These are phyloP conservation scores for Corrigiola litoralis DNA, from an alignment of 179 eudicot species.

Conservation along the genomic window DNA sequence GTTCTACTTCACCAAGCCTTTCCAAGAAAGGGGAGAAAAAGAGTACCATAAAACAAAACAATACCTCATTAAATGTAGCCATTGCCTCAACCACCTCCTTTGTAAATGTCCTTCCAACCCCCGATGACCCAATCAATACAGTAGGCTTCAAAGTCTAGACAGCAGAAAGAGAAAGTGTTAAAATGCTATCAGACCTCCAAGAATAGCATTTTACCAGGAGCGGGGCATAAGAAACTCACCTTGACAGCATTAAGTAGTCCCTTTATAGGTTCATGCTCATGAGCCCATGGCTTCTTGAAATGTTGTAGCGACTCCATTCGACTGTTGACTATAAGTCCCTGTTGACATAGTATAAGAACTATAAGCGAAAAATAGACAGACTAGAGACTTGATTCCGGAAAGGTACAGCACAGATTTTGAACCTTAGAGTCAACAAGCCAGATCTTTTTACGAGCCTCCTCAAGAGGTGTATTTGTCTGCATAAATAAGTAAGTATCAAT, in stretches of 20 bases:
- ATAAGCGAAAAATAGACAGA: not conserved
- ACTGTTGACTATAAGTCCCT: constrained; percentile 79
- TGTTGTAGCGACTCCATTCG: constrained; percentile 81
- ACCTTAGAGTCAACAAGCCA: constrained; percentile 96
- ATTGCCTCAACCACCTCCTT: constrained; percentile 80
- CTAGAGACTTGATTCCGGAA: not conserved
- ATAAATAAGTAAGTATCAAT: constrained; percentile 11
- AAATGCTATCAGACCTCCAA: not conserved
- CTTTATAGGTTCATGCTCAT: constrained; percentile 59
- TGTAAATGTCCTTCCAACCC: constrained; percentile 70
- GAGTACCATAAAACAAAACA: not conserved
- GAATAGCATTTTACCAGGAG: not conserved
- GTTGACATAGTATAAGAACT: constrained; percentile 11
- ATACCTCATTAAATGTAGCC: constrained; percentile 70
- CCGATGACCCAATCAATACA: constrained; percentile 77
- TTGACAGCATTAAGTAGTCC: constrained; percentile 76
- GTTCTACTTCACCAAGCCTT: not conserved
- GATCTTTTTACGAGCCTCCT: constrained; percentile 77
- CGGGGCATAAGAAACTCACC: constrained; percentile 31
- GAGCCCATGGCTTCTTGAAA: constrained; percentile 96
- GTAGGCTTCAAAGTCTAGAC: constrained; percentile 75
- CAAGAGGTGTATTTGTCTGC: constrained; percentile 67
- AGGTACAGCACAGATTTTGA: not conserved
- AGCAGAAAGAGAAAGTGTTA: not conserved
- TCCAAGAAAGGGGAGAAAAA: not conserved